phyloP scores from a whole-genome alignment of 441 rosid genomes.

The Syzygium syzygioides region DNA sequence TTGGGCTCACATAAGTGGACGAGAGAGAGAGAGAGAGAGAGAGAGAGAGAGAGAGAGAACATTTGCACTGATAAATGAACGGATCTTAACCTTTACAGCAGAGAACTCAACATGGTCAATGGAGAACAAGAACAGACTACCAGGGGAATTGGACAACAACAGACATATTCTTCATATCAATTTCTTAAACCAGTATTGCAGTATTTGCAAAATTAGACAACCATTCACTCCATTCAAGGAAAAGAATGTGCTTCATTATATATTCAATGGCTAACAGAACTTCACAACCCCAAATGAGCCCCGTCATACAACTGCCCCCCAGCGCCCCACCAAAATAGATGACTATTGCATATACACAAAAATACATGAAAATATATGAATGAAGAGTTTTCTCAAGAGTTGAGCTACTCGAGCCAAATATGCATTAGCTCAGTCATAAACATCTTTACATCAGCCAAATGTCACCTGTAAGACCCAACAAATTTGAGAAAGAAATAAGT shows the following conservation, averaged over 20 bases:
- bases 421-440: background rate
- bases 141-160: background rate
- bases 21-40: background rate
- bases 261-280: background rate
- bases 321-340: background rate
- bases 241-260: background rate
- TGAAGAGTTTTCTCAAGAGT: background rate
- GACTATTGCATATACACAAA: background rate
- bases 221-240: background rate
- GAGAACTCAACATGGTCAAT: background rate
- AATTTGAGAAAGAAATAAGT: background rate
- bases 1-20: background rate
- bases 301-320: background rate
- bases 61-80: background rate
- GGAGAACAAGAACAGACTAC: background rate
- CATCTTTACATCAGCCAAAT: background rate
- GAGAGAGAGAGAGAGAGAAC: background rate
- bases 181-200: background rate
- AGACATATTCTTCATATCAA: background rate
- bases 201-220: background rate
- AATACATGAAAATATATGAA: background rate
- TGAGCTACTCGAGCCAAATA: background rate
- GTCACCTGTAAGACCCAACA: too few relatives aligned
- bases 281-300: background rate
- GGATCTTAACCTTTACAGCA: background rate